Evolutionary conservation across 1,284 basidiomycete species (phyloP).

Genomic region (Athelia psychrophila): DNA sequence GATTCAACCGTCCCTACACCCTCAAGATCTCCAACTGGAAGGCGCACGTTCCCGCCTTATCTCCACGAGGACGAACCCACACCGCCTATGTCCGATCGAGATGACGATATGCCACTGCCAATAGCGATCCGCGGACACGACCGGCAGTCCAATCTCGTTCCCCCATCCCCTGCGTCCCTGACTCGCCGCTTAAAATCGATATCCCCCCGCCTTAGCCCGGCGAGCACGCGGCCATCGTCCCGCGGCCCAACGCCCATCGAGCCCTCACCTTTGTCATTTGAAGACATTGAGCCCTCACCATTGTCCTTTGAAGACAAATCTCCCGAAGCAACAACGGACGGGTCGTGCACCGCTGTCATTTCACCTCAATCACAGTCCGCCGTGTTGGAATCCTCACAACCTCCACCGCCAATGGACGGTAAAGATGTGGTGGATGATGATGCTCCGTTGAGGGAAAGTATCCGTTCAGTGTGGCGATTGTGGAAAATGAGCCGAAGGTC

Average conservation of each 20-base stretch:
- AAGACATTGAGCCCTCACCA: too few relatives aligned
- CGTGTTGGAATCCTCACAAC: background rate
- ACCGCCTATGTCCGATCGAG: slow-evolving; percentile 25
- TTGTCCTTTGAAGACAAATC: too few relatives aligned
- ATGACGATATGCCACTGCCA: slow-evolving; percentile 12
- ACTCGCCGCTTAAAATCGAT: slow-evolving; percentile 23
- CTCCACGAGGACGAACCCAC: slow-evolving; percentile 25
- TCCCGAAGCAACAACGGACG: background rate
- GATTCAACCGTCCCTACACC: slow-evolving; percentile 56
- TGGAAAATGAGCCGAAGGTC: slow-evolving; percentile 38
- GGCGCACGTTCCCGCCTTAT: background rate
- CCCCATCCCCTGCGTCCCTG: slow-evolving; percentile 29
- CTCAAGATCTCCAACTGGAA: too few relatives aligned
- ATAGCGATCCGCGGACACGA: background rate
- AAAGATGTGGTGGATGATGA: slow-evolving; percentile 11
- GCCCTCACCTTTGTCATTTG: too few relatives aligned
- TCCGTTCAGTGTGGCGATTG: slow-evolving; percentile 48
- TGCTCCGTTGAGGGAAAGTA: slow-evolving; percentile 31
- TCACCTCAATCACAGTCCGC: background rate
- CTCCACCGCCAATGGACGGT: too few relatives aligned
- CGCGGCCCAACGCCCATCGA: background rate
- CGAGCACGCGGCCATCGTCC: background rate
- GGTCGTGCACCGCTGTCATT: background rate
- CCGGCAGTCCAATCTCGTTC: slow-evolving; percentile 10
- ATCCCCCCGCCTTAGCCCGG: slow-evolving; percentile 20